These are phyloP conservation scores for Aaosphaeria arxii DNA, from an alignment of 2,329 filamentous ascomycete species.

Conservation along the genomic window DNA sequence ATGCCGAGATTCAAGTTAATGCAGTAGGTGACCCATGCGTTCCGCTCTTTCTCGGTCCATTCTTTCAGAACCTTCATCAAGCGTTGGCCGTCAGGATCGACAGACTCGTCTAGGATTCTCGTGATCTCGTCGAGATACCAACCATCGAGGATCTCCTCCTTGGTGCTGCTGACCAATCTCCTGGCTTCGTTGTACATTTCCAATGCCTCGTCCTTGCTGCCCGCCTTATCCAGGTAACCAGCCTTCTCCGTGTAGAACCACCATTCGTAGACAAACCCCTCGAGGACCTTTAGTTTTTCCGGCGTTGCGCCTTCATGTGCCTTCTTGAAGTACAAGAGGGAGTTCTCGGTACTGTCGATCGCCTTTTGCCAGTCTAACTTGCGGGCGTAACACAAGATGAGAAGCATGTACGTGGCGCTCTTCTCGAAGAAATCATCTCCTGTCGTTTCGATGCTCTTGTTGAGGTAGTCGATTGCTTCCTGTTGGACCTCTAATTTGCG, in stretches of 20 bases:
- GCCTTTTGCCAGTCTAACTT: background rate
- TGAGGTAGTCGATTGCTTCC: background rate
- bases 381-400: too few relatives aligned
- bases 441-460: background rate
- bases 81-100: conserved; percentile 2
- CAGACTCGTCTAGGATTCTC: conserved; percentile 3
- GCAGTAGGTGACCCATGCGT: conserved; percentile 2
- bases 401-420: too few relatives aligned
- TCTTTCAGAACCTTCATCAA: conserved; percentile 4
- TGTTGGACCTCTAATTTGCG: too few relatives aligned
- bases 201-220: background rate
- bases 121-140: background rate
- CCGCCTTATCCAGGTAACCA: background rate
- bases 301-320: background rate
- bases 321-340: background rate
- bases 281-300: too few relatives aligned
- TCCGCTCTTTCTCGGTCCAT: conserved; percentile 5
- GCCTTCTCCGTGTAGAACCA: background rate
- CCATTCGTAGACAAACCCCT: too few relatives aligned
- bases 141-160: background rate
- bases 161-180: background rate
- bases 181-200: background rate
- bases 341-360: background rate
- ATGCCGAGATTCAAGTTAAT: background rate
- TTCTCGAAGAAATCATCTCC: background rate